Base-by-base conservation (phyloP, 768 basidiomycete genomes). In the Lactarius sp. region DNA sequence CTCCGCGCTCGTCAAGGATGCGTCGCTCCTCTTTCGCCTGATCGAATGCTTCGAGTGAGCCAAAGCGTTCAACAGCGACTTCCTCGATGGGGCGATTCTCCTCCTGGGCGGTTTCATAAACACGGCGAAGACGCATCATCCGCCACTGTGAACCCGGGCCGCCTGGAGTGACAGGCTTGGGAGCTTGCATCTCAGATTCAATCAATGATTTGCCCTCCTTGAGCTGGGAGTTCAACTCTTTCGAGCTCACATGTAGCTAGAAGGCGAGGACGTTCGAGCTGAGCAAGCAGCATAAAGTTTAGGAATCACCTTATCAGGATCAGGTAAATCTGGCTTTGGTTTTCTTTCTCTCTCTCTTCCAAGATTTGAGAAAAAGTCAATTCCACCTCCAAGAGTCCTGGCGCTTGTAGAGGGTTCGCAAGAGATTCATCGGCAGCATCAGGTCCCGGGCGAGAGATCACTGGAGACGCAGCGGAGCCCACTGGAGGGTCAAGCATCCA, bases 101-200 rank as follows among this genome's bases (percentile, higher is more conserved):
- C 70, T 98, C 95, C 62, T 92, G 86, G 0, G 90, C 93, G 3
- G 90, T 83, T 72, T 98, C 96, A 71, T 92, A 95, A 1, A 93
- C 88, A 16, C 91, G 82, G 46, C 87, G 84, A 0, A 99, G 83
- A 69, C 94, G 93, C 87, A 92, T 94, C 97, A 98, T 98, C 16
- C 97, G 86, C 96, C 97, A 99, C 71, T 85, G 86, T 2, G 92
- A 93, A 12, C 96, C 96, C 5, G 94, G 90, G 2, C 93, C 94
- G 2, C 96, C 96, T 0, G 94, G 92, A 0, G 82, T 84, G 59
- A 77, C 73, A 22, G 82, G 71, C 72, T 81, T 84, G 6, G 80
- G 74, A 54, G 78, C 76, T 42, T 77, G 70, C 4, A 80, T 71
- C 31, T 77, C 76, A 56, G 78, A 72, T 61, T 82, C 74, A 31